A percentile compares a stretch with the other conserved stretches of the same genome.
phyloP scores from a whole-genome alignment of 192 early-diverging fungal genomes.

The Backusella liffmaniae region DNA sequence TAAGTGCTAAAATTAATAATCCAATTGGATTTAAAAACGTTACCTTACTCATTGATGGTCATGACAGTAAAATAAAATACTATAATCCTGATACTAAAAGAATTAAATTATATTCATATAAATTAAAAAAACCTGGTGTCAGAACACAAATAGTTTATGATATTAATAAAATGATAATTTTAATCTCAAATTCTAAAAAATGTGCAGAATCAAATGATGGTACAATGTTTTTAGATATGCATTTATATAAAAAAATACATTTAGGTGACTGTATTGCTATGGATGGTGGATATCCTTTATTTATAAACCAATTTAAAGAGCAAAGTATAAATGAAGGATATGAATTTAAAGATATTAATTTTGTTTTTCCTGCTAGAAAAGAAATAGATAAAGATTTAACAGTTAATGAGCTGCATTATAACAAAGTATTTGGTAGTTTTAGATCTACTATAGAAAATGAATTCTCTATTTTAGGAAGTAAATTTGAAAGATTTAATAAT shows the following conservation, averaged over 20 bases:
- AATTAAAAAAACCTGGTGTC: background rate
- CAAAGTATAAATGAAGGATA: background rate
- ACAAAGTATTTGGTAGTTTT: background rate
- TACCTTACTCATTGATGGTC: background rate
- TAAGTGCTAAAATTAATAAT: background rate
- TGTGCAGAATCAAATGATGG: background rate
- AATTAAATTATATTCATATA: background rate
- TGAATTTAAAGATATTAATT: background rate
- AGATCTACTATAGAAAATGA: background rate
- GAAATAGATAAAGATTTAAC: background rate
- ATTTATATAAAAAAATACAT: background rate
- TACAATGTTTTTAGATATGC: background rate
- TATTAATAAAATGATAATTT: background rate
- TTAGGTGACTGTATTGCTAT: background rate
- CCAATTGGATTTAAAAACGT: background rate
- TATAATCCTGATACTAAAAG: background rate
- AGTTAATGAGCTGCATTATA: background rate
- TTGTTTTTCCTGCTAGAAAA: background rate
- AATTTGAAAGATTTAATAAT: conserved; percentile 11
- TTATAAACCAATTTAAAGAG: background rate
- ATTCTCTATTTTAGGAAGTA: background rate
- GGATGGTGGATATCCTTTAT: background rate
- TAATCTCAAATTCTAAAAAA: background rate
- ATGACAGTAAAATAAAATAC: background rate
- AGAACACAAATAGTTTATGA: background rate